A percentile compares a stretch with the other conserved stretches of the same genome.
These are phyloP conservation scores for Nemania diffusa DNA, from an alignment of 2,329 filamentous ascomycete genomes.

Conservation along the genomic window DNA sequence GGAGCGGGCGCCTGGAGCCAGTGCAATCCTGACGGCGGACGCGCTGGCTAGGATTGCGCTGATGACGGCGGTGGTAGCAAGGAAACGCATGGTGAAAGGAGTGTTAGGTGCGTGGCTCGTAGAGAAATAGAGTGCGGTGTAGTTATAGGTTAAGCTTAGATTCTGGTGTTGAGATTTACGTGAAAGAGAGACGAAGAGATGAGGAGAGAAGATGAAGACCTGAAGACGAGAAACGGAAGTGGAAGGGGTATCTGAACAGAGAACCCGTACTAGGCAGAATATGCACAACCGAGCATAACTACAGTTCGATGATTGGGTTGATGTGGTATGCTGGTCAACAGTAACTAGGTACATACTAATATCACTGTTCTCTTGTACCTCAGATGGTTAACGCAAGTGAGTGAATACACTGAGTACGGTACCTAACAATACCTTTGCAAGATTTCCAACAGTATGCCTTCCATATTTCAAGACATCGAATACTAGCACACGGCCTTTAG, in stretches of 20 bases:
- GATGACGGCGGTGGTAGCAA: constrained; percentile 5
- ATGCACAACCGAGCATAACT: background rate
- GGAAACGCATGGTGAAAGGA: constrained; percentile 16
- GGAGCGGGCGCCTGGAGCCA: background rate
- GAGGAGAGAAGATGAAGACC: background rate
- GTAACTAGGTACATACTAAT: no score
- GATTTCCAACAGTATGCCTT: no score
- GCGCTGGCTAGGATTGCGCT: background rate
- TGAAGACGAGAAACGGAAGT: background rate
- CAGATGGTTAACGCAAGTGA: no score
- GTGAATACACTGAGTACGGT: no score
- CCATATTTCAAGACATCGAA: no score
- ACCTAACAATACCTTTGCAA: no score
- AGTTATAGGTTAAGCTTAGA: background rate
- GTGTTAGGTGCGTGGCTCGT: background rate
- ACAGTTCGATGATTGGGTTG: background rate
- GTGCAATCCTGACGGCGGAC: background rate
- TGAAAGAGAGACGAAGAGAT: background rate
- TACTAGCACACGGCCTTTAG: no score
- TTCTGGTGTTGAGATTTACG: background rate
- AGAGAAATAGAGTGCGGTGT: background rate
- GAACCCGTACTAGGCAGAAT: background rate
- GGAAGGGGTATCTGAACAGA: background rate
- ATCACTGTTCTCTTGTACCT: no score
- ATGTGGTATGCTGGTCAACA: background rate